Evolutionary conservation across 2,329 filamentous ascomycete genomes (phyloP).

Genomic region (Aureobasidium sp.): DNA sequence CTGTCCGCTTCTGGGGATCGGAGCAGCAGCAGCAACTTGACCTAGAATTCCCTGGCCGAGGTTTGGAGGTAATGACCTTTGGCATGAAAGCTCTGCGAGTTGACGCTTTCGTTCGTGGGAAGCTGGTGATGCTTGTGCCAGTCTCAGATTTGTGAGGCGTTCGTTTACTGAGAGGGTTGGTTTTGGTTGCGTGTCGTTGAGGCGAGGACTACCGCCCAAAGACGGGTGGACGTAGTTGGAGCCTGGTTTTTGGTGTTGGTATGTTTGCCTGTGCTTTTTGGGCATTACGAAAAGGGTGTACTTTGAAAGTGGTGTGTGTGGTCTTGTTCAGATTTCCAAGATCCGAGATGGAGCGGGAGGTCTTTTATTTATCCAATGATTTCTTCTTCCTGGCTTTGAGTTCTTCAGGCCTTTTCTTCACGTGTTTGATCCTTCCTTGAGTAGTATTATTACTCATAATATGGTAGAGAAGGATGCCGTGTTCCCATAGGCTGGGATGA

Average conservation of each 20-base stretch:
- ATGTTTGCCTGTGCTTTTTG: slow-evolving; percentile 41
- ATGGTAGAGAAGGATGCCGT: background rate
- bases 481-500: background rate
- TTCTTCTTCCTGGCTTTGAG: no score
- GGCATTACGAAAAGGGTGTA: slow-evolving; percentile 32
- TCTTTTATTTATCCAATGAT: background rate
- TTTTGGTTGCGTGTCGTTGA: slow-evolving; percentile 20
- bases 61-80: slow-evolving; percentile 39
- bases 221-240: slow-evolving; percentile 33
- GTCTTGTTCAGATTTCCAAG: no score
- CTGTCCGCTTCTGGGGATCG: slow-evolving; percentile 36
- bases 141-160: slow-evolving; percentile 41
- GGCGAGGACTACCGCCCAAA: slow-evolving; percentile 24
- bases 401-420: no score
- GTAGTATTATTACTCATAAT: slow-evolving; percentile 2
- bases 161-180: slow-evolving; percentile 37
- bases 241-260: slow-evolving; percentile 33
- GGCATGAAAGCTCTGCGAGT: slow-evolving; percentile 36
- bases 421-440: background rate
- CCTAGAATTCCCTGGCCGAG: slow-evolving; percentile 37
- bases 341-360: no score
- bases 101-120: slow-evolving; percentile 35
- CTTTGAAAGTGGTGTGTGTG: background rate
- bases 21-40: slow-evolving; percentile 40
- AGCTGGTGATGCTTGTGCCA: slow-evolving; percentile 35